Evolutionary conservation across 1,284 basidiomycete species (phyloP).

Genomic region (Ceratobasidium sp.): DNA sequence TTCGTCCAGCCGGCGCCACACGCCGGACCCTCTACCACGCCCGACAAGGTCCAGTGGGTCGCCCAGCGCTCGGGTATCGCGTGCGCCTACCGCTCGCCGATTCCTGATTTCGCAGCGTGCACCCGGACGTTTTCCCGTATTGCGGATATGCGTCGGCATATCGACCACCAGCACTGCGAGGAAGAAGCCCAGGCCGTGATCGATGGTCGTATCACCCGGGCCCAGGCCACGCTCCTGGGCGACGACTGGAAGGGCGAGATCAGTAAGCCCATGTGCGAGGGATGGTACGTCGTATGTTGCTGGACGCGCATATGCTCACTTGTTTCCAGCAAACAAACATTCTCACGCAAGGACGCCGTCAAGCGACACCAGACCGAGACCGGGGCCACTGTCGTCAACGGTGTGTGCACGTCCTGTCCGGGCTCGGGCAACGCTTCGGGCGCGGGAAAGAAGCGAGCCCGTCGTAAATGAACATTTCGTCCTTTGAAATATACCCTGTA

Average conservation of each 20-base stretch:
- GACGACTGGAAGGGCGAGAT: conserved; percentile 32
- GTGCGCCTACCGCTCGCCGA: conserved; percentile 17
- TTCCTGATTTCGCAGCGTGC: conserved; percentile 10
- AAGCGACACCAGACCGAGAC: conserved; percentile 31
- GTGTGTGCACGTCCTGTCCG: conserved; percentile 18
- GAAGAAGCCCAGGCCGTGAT: conserved; percentile 31
- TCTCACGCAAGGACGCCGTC: conserved; percentile 27
- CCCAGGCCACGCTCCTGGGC: not conserved
- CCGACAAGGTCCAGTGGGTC: not conserved
- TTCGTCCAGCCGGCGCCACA: not conserved
- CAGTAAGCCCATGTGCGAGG: conserved; percentile 28
- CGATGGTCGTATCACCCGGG: conserved; percentile 1
- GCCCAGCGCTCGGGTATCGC: conserved; percentile 7
- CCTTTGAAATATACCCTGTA: not conserved
- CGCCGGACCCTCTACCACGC: no score
- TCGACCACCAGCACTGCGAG: conserved; percentile 27
- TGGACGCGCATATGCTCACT: not conserved
- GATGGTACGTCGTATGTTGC: not conserved
- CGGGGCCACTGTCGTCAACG: conserved; percentile 17
- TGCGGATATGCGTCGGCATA: conserved; percentile 31
- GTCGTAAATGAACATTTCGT: conserved; percentile 34
- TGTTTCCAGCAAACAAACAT: conserved; percentile 12
- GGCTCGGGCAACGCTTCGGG: conserved; percentile 23
- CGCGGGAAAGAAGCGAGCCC: conserved; percentile 24
- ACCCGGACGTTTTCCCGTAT: conserved; percentile 28